These are phyloP conservation scores for Vachellia pachyceras DNA, from an alignment of 306 rosid species.

Conservation along the genomic window DNA sequence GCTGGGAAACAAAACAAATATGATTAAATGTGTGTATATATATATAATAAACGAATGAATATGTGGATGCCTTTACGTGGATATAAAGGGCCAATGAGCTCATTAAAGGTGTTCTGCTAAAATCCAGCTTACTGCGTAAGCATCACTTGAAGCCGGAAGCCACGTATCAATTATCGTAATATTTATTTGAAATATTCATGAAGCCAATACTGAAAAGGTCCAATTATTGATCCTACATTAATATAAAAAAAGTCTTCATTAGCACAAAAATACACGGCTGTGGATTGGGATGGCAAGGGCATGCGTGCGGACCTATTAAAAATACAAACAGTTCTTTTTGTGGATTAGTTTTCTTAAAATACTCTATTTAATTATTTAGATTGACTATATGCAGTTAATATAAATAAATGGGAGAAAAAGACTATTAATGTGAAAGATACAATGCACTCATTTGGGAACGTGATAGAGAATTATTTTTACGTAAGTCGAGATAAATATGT, in stretches of 20 bases:
- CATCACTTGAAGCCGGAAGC: neutral
- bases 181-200: neutral
- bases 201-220: neutral
- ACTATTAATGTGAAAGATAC: too few species aligned
- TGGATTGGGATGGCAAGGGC: neutral
- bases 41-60: too few species aligned
- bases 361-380: too few species aligned
- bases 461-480: too few species aligned
- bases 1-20: too few species aligned
- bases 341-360: too few species aligned
- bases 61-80: neutral
- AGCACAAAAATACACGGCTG: too few species aligned
- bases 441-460: too few species aligned
- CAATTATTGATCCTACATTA: neutral
- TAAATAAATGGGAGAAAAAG: too few species aligned
- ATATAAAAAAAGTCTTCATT: neutral
- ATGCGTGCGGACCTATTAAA: neutral
- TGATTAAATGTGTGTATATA: too few species aligned
- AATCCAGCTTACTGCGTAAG: neutral
- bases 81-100: neutral
- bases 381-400: too few species aligned
- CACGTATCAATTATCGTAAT: neutral
- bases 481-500: too few species aligned
- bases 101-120: neutral
- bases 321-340: neutral